Percentiles rank a stretch among this genome's conserved stretches.
Conservation (phyloP, 1,284 basidiomycete genomes). For the Rhizopogon hawkerae region DNA sequence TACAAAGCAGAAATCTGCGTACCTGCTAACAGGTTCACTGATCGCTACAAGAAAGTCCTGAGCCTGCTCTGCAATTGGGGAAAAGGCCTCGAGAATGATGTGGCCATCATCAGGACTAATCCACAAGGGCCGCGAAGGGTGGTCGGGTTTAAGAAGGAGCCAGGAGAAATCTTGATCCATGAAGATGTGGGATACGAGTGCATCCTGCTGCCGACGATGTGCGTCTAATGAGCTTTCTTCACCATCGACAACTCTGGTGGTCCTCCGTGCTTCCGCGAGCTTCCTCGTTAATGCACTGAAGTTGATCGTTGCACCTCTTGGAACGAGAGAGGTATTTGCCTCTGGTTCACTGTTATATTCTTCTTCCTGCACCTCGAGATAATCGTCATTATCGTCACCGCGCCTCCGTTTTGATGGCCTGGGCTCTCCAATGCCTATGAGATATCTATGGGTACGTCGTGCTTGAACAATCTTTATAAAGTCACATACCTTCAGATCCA, state of each 20-base stretch:
- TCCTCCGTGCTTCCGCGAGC: conserved; percentile 50
- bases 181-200: conserved; percentile 70
- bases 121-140: conserved; percentile 86
- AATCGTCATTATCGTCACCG: conserved; percentile 42
- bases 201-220: conserved; percentile 63
- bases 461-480: neutral
- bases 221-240: conserved; percentile 41
- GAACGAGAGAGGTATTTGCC: conserved; percentile 48
- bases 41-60: conserved; percentile 99
- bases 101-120: conserved; percentile 90
- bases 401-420: conserved; percentile 45
- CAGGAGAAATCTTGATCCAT: conserved; percentile 78
- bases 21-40: conserved; percentile 98
- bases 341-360: conserved; percentile 42
- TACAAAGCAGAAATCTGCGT: conserved; percentile 31
- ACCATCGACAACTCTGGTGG: conserved; percentile 29
- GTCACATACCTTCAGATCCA: conserved; percentile 20
- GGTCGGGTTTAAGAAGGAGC: conserved; percentile 82
- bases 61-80: conserved; percentile 94
- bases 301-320: conserved; percentile 69
- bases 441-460: neutral
- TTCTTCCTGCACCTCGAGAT: conserved; percentile 44
- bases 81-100: conserved; percentile 94
- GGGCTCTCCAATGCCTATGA: conserved; percentile 13
- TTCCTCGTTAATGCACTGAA: conserved; percentile 73